These are phyloP conservation scores for Aspergillus udagawae DNA, from an alignment of 2,329 filamentous ascomycete species.

Conservation along the genomic window DNA sequence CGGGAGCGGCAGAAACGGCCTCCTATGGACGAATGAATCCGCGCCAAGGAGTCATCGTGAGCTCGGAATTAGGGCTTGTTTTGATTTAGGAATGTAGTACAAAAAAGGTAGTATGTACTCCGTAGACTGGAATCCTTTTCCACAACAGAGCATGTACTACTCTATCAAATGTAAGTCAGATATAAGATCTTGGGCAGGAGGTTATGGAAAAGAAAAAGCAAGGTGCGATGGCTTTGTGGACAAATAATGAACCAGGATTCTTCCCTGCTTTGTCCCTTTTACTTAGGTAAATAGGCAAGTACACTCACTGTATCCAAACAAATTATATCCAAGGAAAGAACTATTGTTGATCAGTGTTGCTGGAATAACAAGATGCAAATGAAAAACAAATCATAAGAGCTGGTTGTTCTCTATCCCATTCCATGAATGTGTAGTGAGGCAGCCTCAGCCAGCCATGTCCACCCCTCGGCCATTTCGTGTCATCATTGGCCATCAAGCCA, in stretches of 20 bases:
- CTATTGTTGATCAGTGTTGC: neutral
- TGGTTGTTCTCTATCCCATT: conserved; percentile 11
- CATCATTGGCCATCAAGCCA: neutral
- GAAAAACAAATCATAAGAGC: conserved; percentile 6
- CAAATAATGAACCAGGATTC: neutral
- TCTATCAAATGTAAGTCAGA: neutral
- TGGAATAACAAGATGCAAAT: neutral
- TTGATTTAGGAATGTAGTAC: neutral
- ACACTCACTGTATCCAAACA: neutral
- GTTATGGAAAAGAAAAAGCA: neutral
- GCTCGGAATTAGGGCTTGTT: conserved; percentile 1
- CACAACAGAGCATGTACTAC: neutral
- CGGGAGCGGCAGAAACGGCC: conserved; percentile 24
- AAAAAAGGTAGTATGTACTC: neutral
- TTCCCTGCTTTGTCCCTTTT: no score
- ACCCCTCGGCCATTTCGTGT: neutral
- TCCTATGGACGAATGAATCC: conserved; percentile 6
- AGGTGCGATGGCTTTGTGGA: no score
- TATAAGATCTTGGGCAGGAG: neutral
- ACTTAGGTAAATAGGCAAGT: neutral
- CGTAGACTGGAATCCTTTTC: no score
- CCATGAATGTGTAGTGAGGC: neutral
- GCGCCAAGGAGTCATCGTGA: conserved; percentile 1
- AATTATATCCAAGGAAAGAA: neutral
- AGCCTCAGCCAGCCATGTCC: conserved; percentile 4